phyloP scores from a whole-genome alignment of 148 eudicot genomes.

The Nepenthes gracilis region DNA sequence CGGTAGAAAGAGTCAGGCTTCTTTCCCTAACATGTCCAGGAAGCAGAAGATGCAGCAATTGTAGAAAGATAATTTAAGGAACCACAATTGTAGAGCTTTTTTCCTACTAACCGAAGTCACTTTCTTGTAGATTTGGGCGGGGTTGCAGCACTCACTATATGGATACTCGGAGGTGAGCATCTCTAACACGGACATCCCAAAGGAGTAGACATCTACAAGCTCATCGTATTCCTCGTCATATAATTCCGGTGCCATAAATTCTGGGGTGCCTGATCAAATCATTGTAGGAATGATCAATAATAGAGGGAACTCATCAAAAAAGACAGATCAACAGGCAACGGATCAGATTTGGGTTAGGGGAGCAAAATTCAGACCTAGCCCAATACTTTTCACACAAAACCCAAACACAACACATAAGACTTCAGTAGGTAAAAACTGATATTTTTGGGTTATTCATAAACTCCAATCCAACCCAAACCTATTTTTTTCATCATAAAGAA shows the following conservation, averaged over 20 bases:
- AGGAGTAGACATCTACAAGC: conserved; percentile 78
- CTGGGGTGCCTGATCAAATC: conserved; percentile 62
- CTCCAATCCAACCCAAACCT: too few relatives aligned
- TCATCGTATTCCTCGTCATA: conserved; percentile 73
- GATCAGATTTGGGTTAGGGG: too few relatives aligned
- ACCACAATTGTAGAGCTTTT: background rate
- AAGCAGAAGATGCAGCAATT: background rate
- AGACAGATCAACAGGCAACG: too few relatives aligned
- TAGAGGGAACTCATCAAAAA: too few relatives aligned
- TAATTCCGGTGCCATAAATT: conserved; percentile 90
- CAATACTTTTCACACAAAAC: too few relatives aligned
- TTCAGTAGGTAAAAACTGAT: too few relatives aligned
- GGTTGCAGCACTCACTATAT: conserved; percentile 69
- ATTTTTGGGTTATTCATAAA: too few relatives aligned
- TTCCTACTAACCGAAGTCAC: conserved; percentile 43
- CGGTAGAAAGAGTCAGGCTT: conserved; percentile 53
- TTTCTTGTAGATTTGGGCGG: conserved; percentile 91
- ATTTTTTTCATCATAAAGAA: too few relatives aligned
- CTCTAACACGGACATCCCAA: conserved; percentile 85
- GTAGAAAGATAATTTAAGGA: background rate
- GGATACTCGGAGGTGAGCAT: conserved; percentile 84
- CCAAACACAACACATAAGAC: too few relatives aligned
- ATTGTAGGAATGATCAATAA: background rate
- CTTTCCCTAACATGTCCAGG: conserved; percentile 43
- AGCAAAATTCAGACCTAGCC: too few relatives aligned